Evolutionary conservation across 2,329 filamentous ascomycete species (phyloP).

Genomic region (Verticillium dahliae): DNA sequence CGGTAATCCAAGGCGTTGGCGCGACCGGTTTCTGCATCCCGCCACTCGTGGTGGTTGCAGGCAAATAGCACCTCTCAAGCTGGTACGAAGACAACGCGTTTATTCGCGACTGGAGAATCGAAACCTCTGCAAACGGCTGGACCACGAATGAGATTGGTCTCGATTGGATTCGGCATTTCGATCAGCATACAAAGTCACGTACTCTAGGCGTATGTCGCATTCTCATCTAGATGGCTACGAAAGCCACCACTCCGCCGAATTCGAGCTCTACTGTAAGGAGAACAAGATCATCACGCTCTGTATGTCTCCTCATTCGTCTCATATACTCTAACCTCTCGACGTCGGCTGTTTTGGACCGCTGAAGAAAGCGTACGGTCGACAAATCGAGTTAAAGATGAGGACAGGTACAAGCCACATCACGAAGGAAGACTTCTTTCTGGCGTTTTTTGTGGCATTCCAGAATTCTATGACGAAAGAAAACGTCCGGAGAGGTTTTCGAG

Average conservation of each 20-base stretch:
- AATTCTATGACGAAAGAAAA: constrained; percentile 3
- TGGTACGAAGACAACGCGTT: not conserved
- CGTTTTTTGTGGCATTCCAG: constrained; percentile 1
- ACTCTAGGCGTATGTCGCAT: constrained; percentile 16
- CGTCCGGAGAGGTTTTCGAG: constrained; percentile 4
- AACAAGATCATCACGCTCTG: constrained; percentile 29
- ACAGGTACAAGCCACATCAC: constrained; percentile 2
- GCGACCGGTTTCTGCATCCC: not conserved
- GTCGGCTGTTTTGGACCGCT: too few relatives aligned
- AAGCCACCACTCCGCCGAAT: constrained; percentile 24
- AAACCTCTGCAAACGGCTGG: constrained; percentile 13
- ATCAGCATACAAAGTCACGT: constrained; percentile 18
- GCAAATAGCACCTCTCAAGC: too few relatives aligned
- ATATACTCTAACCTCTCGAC: constrained; percentile 31
- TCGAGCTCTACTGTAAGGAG: constrained; percentile 24
- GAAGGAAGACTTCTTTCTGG: constrained; percentile 2
- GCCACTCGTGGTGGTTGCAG: too few relatives aligned
- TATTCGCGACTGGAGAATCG: not conserved
- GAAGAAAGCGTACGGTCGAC: constrained; percentile 24
- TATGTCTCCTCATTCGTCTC: constrained; percentile 25
- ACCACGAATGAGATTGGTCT: constrained; percentile 25
- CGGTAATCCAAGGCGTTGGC: too few relatives aligned
- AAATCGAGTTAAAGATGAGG: constrained; percentile 20
- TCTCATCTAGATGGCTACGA: constrained; percentile 29
- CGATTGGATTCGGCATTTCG: constrained; percentile 26